Evolutionary conservation across 2,329 filamentous ascomycete species (phyloP).

Genomic region (Chaetomium sp.): DNA sequence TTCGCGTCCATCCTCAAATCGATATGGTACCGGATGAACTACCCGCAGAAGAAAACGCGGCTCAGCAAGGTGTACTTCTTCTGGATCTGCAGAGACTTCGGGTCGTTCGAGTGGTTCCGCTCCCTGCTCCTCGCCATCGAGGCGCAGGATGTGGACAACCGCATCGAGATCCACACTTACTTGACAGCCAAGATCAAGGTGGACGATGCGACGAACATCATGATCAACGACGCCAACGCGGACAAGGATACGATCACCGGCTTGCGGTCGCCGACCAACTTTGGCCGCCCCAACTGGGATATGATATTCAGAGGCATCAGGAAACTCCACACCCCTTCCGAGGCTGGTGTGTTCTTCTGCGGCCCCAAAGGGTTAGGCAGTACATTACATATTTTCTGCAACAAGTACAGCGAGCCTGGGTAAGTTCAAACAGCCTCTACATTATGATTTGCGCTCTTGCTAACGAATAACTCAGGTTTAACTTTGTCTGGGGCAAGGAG

Average conservation of each 20-base stretch:
- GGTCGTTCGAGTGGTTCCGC: constrained; percentile 87
- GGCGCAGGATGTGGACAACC: constrained; percentile 78
- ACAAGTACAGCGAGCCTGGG: constrained; percentile 83
- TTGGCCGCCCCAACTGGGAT: constrained; percentile 86
- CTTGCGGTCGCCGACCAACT: constrained; percentile 79
- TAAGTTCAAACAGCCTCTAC: constrained; percentile 50
- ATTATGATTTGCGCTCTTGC: constrained; percentile 19
- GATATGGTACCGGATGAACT: constrained; percentile 93
- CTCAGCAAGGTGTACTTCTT: constrained; percentile 89
- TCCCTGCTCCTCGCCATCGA: constrained; percentile 82
- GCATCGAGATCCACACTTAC: constrained; percentile 89
- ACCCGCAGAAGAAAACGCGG: constrained; percentile 75
- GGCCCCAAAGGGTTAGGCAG: constrained; percentile 79
- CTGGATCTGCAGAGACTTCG: constrained; percentile 88
- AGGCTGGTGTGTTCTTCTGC: constrained; percentile 82
- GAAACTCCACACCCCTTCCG: constrained; percentile 72
- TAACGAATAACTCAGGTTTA: constrained; percentile 52
- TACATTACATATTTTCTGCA: constrained; percentile 78
- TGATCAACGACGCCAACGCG: constrained; percentile 86
- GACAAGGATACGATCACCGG: constrained; percentile 85
- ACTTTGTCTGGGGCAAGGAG: constrained; percentile 70
- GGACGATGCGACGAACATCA: constrained; percentile 86
- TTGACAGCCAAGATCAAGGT: constrained; percentile 84
- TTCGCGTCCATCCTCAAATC: constrained; percentile 87
- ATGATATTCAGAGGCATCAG: constrained; percentile 84